These are phyloP conservation scores for Sphenostylis stenocarpa DNA, from an alignment of 306 rosid species.

Conservation along the genomic window DNA sequence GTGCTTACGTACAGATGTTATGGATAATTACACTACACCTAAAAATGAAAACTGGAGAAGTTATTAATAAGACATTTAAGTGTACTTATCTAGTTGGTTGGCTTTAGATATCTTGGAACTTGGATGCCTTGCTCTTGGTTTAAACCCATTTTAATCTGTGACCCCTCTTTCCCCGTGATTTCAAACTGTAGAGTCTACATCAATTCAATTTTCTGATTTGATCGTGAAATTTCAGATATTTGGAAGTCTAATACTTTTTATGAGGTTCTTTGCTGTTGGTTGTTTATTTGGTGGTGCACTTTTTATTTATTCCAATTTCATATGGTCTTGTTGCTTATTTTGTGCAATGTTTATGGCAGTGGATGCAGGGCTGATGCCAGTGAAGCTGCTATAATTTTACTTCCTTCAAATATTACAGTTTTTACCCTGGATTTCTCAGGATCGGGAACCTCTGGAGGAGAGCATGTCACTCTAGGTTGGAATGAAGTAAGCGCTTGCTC, in stretches of 20 bases:
- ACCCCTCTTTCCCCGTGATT: neutral
- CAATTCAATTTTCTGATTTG: neutral
- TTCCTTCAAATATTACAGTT: slow-evolving; percentile 96
- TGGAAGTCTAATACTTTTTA: neutral
- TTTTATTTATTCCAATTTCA: neutral
- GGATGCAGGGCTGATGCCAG: slow-evolving; percentile 98
- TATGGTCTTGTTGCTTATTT: slow-evolving; percentile 38
- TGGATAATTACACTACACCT: neutral
- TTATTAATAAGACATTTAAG: neutral
- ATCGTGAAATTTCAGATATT: neutral
- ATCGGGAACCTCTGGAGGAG: slow-evolving; percentile 96
- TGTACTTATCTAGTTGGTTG: neutral
- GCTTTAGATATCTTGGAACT: neutral
- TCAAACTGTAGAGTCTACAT: slow-evolving; percentile 13
- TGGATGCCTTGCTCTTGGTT: neutral
- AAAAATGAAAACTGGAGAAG: neutral
- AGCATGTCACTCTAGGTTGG: slow-evolving; percentile 95
- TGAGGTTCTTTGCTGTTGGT: slow-evolving; percentile 3
- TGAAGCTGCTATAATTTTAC: slow-evolving; percentile 92
- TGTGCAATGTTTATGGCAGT: slow-evolving; percentile 51
- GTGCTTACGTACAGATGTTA: neutral
- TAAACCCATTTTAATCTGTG: neutral
- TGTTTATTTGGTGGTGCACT: neutral
- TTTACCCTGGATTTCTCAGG: slow-evolving; percentile 94
- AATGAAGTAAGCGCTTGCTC: slow-evolving; percentile 70